These are phyloP conservation scores for Oenanthe javanica DNA, from an alignment of 140 eudicot species.

Conservation along the genomic window DNA sequence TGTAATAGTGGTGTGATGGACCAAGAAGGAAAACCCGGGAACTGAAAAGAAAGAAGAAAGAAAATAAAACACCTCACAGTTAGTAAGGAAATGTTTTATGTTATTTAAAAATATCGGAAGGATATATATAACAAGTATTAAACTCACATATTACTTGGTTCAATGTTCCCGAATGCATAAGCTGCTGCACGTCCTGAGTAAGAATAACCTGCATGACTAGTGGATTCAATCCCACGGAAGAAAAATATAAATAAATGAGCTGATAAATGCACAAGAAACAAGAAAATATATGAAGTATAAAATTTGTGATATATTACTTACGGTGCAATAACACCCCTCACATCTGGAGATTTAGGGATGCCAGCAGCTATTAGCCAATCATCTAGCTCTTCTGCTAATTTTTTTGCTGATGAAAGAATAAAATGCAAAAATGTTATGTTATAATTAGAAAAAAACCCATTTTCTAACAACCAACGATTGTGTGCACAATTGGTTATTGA, in stretches of 20 bases:
- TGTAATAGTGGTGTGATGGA: slow-evolving; percentile 96
- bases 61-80: slow-evolving; percentile 17
- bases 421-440: background rate
- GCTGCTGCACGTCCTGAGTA: slow-evolving; percentile 99
- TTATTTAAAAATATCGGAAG: background rate
- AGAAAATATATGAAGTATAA: background rate
- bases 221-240: slow-evolving; percentile 30
- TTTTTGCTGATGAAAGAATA: slow-evolving; percentile 44
- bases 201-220: slow-evolving; percentile 98
- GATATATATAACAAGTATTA: background rate
- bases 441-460: background rate
- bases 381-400: slow-evolving; percentile 75
- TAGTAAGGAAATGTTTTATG: slow-evolving; percentile 5
- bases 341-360: slow-evolving; percentile 73
- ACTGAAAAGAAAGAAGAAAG: slow-evolving; percentile 34
- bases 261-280: slow-evolving; percentile 13
- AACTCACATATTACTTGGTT: slow-evolving; percentile 75
- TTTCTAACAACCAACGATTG: background rate
- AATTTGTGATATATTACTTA: slow-evolving; percentile 28
- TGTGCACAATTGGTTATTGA: background rate
- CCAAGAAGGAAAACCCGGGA: slow-evolving; percentile 87
- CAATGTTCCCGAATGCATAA: slow-evolving; percentile 90
- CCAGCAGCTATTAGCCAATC: slow-evolving; percentile 80
- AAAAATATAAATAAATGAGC: background rate
- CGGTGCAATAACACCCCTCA: slow-evolving; percentile 98